Conservation (phyloP, 1,284 basidiomycete species). For the Moesziomyces sp. region DNA sequence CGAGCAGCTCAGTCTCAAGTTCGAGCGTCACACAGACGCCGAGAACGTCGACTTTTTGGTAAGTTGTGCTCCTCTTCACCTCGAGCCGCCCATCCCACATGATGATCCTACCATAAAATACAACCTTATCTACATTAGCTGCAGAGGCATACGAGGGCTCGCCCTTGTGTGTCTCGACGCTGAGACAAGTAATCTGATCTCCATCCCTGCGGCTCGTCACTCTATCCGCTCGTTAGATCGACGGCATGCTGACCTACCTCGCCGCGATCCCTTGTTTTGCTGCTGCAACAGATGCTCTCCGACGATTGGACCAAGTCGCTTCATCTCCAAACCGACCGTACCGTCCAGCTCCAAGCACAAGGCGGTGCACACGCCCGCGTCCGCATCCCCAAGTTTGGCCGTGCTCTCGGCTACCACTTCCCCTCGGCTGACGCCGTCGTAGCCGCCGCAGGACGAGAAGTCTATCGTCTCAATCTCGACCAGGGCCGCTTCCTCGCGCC, state of each 20-base stretch:
- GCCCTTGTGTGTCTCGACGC: conserved; percentile 26
- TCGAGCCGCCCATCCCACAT: not conserved
- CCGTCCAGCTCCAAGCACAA: conserved; percentile 92
- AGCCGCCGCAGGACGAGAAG: conserved; percentile 81
- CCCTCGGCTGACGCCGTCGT: conserved; percentile 83
- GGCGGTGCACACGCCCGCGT: conserved; percentile 90
- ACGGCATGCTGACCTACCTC: not conserved
- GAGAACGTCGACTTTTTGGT: conserved; percentile 99
- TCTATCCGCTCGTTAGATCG: not conserved
- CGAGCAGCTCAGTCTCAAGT: conserved; percentile 91
- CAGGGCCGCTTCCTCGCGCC: conserved; percentile 82
- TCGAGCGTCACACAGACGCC: conserved; percentile 92
- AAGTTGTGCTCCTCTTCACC: conserved; percentile 70
- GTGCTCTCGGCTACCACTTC: conserved; percentile 88
- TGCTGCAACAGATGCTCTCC: conserved; percentile 79
- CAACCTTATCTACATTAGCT: conserved; percentile 62
- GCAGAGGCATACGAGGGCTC: conserved; percentile 27
- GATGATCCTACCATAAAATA: conserved; percentile 44
- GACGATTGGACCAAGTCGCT: conserved; percentile 99
- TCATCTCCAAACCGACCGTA: conserved; percentile 95
- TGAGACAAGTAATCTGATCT: conserved; percentile 51
- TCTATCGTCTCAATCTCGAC: conserved; percentile 94
- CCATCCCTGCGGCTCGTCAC: not conserved
- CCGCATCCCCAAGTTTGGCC: conserved; percentile 92
- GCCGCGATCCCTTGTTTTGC: too few species aligned